These are phyloP conservation scores for Colletotrichum agaves DNA, from an alignment of 2,329 filamentous ascomycete species.

Conservation along the genomic window DNA sequence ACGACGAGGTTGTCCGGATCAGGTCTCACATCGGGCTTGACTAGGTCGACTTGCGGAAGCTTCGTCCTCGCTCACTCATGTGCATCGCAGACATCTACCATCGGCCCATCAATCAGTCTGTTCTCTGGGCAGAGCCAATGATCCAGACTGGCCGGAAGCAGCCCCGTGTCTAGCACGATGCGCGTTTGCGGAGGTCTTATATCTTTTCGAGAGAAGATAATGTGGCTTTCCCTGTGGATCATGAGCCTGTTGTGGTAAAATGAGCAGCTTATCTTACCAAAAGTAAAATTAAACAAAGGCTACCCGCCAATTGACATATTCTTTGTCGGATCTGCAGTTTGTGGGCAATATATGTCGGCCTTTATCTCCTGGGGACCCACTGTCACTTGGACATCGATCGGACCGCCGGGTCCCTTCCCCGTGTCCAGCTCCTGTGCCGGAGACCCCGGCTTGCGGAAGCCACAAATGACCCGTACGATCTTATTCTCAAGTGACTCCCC, in stretches of 20 bases:
- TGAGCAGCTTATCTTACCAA: neutral
- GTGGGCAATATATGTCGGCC: constrained; percentile 17
- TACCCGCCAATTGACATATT: constrained; percentile 17
- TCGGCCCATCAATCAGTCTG: constrained; percentile 55
- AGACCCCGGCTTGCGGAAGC: neutral
- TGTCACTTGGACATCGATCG: neutral
- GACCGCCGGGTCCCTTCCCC: neutral
- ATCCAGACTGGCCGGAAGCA: constrained; percentile 61
- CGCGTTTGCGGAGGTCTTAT: constrained; percentile 50
- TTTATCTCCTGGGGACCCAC: neutral
- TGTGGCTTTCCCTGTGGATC: constrained; percentile 57
- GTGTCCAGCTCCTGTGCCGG: neutral
- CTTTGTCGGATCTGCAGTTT: neutral
- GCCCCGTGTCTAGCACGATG: constrained; percentile 50
- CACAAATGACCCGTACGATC: constrained; percentile 15
- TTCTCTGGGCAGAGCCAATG: constrained; percentile 62
- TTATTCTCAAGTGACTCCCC: constrained; percentile 40
- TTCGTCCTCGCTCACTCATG: constrained; percentile 50
- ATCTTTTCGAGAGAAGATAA: constrained; percentile 51
- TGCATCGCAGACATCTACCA: constrained; percentile 57
- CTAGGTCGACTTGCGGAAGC: constrained; percentile 46
- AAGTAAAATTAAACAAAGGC: neutral
- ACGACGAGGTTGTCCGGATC: constrained; percentile 48
- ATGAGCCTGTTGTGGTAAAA: constrained; percentile 47
- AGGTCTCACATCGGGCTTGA: constrained; percentile 33